Percentiles rank a stretch among this genome's conserved stretches.
Evolutionary conservation across 345 rosid genomes (phyloP).

Genomic region (sweet orange (Citrus sinensis)): DVS_A1.0 CM039165.1:37622501-37623000

Average conservation of each 20-base stretch:
- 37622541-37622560: constrained; percentile 17
- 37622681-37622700: too few relatives aligned
- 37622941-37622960: background rate
- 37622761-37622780: background rate
- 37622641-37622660: constrained; percentile 14
- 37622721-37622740: constrained; percentile 1
- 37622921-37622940: background rate
- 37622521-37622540: constrained; percentile 20
- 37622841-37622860: background rate
- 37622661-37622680: constrained; percentile 12
- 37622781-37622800: background rate
- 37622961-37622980: constrained; percentile 2
- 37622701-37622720: background rate
- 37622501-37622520: constrained; percentile 57
- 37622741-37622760: constrained; percentile 5
- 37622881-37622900: constrained; percentile 25
- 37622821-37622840: constrained; percentile 1
- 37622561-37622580: constrained; percentile 17
- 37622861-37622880: constrained; percentile 22
- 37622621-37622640: constrained; percentile 22
- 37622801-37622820: constrained; percentile 1
- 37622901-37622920: background rate
- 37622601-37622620: constrained; percentile 33
- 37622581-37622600: constrained; percentile 44
- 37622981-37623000: constrained; percentile 6